Evolutionary conservation across 148 eudicot species (phyloP).

Genomic region (Heliamphora exappendiculata): DNA sequence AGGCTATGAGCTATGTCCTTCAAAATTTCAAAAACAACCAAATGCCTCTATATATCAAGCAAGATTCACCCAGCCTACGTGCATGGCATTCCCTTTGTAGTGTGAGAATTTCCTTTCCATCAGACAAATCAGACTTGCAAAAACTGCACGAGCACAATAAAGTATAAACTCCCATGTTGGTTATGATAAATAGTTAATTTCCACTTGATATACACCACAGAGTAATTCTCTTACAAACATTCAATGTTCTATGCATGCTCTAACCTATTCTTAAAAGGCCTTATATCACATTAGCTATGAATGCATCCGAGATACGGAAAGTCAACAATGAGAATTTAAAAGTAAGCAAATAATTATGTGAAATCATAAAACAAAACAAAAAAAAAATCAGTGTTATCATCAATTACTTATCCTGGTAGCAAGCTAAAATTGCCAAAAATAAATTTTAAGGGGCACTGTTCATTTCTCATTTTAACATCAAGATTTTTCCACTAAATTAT

Average conservation of each 20-base stretch:
- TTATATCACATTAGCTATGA: too few relatives aligned
- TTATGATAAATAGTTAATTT: background rate
- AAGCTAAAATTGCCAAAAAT: background rate
- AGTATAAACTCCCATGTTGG: too few relatives aligned
- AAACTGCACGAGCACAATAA: slow-evolving; percentile 37
- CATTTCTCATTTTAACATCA: background rate
- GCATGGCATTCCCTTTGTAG: slow-evolving; percentile 56
- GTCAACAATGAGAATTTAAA: background rate
- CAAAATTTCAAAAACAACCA: background rate
- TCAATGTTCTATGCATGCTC: background rate
- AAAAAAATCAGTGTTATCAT: background rate
- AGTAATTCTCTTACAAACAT: too few relatives aligned
- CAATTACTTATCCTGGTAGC: background rate
- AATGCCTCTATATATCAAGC: background rate
- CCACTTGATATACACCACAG: background rate
- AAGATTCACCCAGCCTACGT: slow-evolving; percentile 64
- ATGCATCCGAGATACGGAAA: background rate
- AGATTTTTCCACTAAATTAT: background rate
- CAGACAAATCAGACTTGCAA: slow-evolving; percentile 51
- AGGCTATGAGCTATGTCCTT: background rate
- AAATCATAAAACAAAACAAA: background rate
- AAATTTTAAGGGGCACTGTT: background rate
- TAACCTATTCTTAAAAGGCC: background rate
- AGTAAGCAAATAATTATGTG: background rate
- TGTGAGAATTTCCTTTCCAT: slow-evolving; percentile 59